Conservation (phyloP, 164 flowering plant species). For the Magnolia changhungtana region DNA sequence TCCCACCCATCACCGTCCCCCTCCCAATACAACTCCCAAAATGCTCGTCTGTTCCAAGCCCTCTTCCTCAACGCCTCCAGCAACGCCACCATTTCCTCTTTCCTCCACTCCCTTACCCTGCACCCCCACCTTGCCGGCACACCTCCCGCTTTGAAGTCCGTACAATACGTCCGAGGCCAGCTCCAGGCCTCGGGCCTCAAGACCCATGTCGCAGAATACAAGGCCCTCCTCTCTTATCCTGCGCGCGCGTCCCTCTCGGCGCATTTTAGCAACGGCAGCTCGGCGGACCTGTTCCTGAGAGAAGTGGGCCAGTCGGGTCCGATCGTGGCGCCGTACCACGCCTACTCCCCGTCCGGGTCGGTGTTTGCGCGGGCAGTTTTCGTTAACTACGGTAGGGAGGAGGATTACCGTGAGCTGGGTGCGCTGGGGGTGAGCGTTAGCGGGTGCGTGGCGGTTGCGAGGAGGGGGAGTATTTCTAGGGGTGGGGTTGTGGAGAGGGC, state of each 20-base stretch:
- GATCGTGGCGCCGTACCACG: conserved; percentile 73
- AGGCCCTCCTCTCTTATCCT: conserved; percentile 71
- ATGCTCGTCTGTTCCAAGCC: conserved; percentile 27
- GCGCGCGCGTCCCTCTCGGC: conserved; percentile 39
- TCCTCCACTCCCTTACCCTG: conserved; percentile 71
- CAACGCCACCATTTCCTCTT: conserved; percentile 60
- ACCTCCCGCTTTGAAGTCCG: conserved; percentile 27
- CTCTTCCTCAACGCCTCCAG: conserved; percentile 53
- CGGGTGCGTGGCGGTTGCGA: conserved; percentile 60
- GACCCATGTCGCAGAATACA: conserved; percentile 39
- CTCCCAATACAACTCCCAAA: conserved; percentile 10
- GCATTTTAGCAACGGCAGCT: conserved; percentile 39
- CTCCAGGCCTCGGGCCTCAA: conserved; percentile 40
- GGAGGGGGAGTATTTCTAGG: conserved; percentile 56
- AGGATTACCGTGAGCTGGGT: conserved; percentile 58
- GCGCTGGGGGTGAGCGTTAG: conserved; percentile 54
- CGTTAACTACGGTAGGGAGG: conserved; percentile 61
- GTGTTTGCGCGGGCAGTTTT: conserved; percentile 51
- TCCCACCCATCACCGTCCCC: background rate
- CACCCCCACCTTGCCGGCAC: conserved; percentile 93
- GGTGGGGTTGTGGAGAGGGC: conserved; percentile 58
- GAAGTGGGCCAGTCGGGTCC: conserved; percentile 22
- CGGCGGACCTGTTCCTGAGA: conserved; percentile 20
- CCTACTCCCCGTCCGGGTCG: conserved; percentile 81
- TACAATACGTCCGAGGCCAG: conserved; percentile 39